Evolutionary conservation across 805 yeast species (phyloP).

Genomic region (Brettanomyces naardenensis): DNA sequence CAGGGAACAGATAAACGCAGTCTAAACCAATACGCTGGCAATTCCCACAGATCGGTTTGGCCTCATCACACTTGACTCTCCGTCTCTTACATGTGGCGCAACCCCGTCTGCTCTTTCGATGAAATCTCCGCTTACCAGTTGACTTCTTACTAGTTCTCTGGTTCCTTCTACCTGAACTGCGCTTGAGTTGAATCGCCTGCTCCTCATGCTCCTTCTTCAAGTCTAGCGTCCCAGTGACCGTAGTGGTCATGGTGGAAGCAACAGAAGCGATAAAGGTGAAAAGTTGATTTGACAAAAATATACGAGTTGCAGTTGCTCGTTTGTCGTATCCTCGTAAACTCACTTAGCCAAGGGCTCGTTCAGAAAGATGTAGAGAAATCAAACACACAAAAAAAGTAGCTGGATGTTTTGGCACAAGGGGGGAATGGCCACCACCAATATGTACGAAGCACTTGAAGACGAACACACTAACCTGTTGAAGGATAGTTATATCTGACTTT

Average conservation of each 20-base stretch:
- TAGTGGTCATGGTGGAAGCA: not conserved
- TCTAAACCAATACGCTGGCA: conserved; percentile 73
- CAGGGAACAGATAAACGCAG: conserved; percentile 49
- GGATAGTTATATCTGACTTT: too few species aligned
- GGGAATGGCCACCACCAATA: too few species aligned
- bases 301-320: not conserved
- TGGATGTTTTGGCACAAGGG: too few species aligned
- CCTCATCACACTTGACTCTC: conserved; percentile 90
- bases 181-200: not conserved
- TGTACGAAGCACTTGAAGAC: too few species aligned
- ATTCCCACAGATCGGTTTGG: conserved; percentile 69
- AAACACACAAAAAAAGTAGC: too few species aligned
- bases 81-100: conserved; percentile 85
- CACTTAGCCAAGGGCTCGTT: too few species aligned
- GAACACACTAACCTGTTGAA: too few species aligned
- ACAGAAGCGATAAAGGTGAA: not conserved
- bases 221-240: not conserved
- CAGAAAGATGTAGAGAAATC: too few species aligned
- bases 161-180: not conserved
- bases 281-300: not conserved
- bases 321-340: too few species aligned
- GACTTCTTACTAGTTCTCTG: conserved; percentile 28
- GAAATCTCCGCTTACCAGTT: conserved; percentile 77
- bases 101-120: conserved; percentile 81
- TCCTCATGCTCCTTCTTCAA: not conserved